A percentile compares a stretch with the other conserved stretches of the same genome.
These are phyloP conservation scores for Ogataea saltuana DNA, from an alignment of 805 yeast species.

Conservation along the genomic window DNA sequence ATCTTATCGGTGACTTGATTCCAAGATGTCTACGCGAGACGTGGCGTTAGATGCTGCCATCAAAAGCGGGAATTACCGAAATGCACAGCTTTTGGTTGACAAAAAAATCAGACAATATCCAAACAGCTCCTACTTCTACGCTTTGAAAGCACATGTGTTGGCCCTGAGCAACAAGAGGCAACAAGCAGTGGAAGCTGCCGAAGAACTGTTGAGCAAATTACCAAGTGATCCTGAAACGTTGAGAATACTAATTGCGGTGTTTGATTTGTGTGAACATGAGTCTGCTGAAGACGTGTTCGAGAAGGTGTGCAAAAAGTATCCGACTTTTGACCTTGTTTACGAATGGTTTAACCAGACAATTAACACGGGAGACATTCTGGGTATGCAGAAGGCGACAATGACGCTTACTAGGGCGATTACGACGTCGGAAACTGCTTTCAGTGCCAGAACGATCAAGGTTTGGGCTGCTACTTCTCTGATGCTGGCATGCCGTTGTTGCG, in stretches of 20 bases:
- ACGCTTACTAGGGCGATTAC: constrained; percentile 38
- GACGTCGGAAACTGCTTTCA: constrained; percentile 16
- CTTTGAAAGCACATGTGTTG: constrained; percentile 41
- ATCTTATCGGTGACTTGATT: no score
- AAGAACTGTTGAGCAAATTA: constrained; percentile 32
- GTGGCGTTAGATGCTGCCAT: constrained; percentile 26
- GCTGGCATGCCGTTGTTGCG: constrained; percentile 37
- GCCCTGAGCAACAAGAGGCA: constrained; percentile 36
- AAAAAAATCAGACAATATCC: constrained; percentile 58
- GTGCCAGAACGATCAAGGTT: constrained; percentile 40
- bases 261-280: constrained; percentile 38
- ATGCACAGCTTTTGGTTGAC: constrained; percentile 51
- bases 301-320: constrained; percentile 57
- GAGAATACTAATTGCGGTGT: constrained; percentile 47
- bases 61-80: constrained; percentile 48
- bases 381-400: constrained; percentile 57
- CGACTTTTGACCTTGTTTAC: constrained; percentile 46
- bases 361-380: constrained; percentile 46
- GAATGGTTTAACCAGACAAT: constrained; percentile 62
- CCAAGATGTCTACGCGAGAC: constrained; percentile 30
- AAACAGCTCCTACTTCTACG: constrained; percentile 53
- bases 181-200: constrained; percentile 38
- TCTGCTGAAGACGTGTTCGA: constrained; percentile 53
- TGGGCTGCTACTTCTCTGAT: constrained; percentile 61
- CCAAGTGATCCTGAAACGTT: constrained; percentile 61